Conservation (phyloP, 257 asterid genomes). For the Paulownia fortunei region DNA sequence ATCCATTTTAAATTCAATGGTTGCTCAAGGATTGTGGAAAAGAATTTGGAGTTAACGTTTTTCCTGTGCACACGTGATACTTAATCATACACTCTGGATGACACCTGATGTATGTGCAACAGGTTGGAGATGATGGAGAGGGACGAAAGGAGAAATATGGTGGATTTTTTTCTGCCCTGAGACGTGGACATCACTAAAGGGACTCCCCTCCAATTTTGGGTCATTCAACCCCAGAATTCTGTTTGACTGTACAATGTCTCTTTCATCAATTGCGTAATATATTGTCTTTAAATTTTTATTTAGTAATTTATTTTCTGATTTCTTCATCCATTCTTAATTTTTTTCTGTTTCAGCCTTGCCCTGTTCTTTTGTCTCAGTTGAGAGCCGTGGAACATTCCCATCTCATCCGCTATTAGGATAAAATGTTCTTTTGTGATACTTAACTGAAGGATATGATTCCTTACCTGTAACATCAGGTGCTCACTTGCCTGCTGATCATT, state of each 20-base stretch:
- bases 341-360: background rate
- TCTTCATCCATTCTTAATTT: conserved; percentile 5
- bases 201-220: conserved; percentile 10
- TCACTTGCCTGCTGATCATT: too few relatives aligned
- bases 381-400: background rate
- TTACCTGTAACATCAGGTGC: background rate
- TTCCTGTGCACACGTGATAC: too few relatives aligned
- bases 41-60: background rate
- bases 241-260: conserved; percentile 26
- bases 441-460: background rate
- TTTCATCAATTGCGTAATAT: background rate
- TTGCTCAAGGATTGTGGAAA: background rate
- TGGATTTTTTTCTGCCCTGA: conserved; percentile 65
- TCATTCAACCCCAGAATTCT: background rate
- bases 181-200: conserved; percentile 59
- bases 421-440: background rate
- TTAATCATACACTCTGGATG: background rate
- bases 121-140: conserved; percentile 62
- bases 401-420: background rate
- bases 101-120: too few relatives aligned
- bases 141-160: conserved; percentile 65
- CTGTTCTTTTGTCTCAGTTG: background rate
- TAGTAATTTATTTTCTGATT: background rate
- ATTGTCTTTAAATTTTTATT: background rate
- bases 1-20: too few relatives aligned